These are phyloP conservation scores for Aspergillus sergii DNA, from an alignment of 2,329 filamentous ascomycete genomes.

Conservation along the genomic window DNA sequence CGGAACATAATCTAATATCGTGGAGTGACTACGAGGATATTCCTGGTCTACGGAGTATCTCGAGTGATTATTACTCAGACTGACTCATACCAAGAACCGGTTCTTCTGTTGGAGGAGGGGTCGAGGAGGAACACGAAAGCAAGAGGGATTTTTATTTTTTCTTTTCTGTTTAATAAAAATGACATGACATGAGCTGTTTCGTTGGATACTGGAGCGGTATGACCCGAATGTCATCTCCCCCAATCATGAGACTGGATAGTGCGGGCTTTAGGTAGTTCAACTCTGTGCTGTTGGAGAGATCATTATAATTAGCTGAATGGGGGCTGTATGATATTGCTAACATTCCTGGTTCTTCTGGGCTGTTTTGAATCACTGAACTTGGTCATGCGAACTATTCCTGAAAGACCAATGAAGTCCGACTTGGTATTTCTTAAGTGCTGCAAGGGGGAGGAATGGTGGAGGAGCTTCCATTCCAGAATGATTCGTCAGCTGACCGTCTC, in stretches of 20 bases:
- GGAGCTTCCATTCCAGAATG: not conserved
- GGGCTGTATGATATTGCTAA: not conserved
- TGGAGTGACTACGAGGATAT: not conserved
- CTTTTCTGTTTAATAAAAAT: not conserved
- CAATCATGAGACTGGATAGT: conserved; percentile 8
- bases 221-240: conserved; percentile 6
- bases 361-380: not conserved
- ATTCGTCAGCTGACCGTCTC: not conserved
- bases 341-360: conserved; percentile 1
- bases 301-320: not conserved
- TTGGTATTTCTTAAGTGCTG: not conserved
- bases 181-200: not conserved
- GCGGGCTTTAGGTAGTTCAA: not conserved
- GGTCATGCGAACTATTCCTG: not conserved
- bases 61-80: not conserved
- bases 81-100: conserved; percentile 5
- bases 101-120: not conserved
- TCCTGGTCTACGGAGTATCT: not conserved
- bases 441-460: conserved; percentile 1
- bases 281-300: not conserved
- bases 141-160: not conserved
- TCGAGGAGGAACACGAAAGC: not conserved
- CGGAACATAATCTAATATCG: not conserved
- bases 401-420: not conserved
- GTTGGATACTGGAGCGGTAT: conserved; percentile 8